Conservation (phyloP, 306 rosid genomes). For the Aeschynomene evenia region DNA sequence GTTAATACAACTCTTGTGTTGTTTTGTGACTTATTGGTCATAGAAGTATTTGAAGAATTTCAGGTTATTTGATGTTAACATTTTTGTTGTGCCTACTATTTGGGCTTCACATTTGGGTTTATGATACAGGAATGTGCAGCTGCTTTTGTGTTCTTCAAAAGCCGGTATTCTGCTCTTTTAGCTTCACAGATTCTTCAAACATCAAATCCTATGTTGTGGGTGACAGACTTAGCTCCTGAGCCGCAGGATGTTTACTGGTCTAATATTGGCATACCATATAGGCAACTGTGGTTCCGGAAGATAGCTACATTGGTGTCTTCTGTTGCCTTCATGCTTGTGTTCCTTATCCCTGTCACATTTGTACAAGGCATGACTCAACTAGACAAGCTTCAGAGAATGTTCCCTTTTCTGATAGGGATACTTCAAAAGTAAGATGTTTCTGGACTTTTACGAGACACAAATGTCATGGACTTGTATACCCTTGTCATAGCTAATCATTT, state of each 20-base stretch:
- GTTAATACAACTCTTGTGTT: constrained; percentile 3
- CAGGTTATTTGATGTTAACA: constrained; percentile 16
- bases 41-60: constrained; percentile 1
- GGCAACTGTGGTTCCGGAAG: constrained; percentile 90
- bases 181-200: constrained; percentile 69
- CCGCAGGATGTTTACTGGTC: constrained; percentile 96
- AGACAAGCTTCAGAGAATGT: constrained; percentile 54
- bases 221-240: constrained; percentile 81
- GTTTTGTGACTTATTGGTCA: constrained; percentile 12
- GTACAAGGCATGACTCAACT: constrained; percentile 93
- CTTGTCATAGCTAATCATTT: constrained; percentile 1
- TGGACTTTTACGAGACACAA: constrained; percentile 11
- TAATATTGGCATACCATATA: constrained; percentile 79
- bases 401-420: constrained; percentile 76
- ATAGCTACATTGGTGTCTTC: constrained; percentile 71
- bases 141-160: constrained; percentile 97
- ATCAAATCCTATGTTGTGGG: constrained; percentile 97
- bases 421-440: constrained; percentile 55
- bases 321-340: constrained; percentile 73
- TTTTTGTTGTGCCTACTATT: constrained; percentile 21
- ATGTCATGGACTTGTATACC: constrained; percentile 24
- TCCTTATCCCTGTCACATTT: constrained; percentile 79
- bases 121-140: constrained; percentile 73
- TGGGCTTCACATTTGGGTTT: constrained; percentile 18
- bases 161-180: constrained; percentile 76